Conservation (phyloP, 169 alveolate genomes). For the Sarcocystis neurona region DNA sequence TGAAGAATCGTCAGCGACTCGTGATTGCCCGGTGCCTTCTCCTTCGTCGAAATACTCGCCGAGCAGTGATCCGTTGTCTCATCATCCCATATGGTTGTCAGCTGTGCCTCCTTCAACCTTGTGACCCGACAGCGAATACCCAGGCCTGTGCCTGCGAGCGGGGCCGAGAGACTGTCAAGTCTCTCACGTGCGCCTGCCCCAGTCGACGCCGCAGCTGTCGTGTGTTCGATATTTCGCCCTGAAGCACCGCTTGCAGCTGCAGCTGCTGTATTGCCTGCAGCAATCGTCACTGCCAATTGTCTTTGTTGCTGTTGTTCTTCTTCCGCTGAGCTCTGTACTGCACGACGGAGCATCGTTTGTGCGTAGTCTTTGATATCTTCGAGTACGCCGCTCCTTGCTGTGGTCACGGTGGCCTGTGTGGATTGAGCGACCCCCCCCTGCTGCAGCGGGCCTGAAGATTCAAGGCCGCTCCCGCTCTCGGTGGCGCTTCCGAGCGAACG, state of each 20-base stretch:
- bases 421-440: neutral
- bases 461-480: neutral
- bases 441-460: neutral
- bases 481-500: neutral
- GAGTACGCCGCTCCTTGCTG: neutral
- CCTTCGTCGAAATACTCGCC: slow-evolving; percentile 59
- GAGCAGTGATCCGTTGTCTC: slow-evolving; percentile 62
- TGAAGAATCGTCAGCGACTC: slow-evolving; percentile 40
- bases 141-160: slow-evolving; percentile 43
- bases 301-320: neutral
- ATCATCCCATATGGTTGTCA: slow-evolving; percentile 65
- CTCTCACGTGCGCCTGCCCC: too few relatives aligned
- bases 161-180: neutral
- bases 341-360: slow-evolving; percentile 20
- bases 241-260: neutral
- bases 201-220: neutral
- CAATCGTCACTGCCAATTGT: neutral
- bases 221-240: too few relatives aligned
- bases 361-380: slow-evolving; percentile 40
- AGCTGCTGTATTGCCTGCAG: neutral
- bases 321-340: neutral
- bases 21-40: slow-evolving; percentile 28
- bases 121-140: slow-evolving; percentile 61
- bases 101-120: slow-evolving; percentile 49
- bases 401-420: neutral